Evolutionary conservation across 805 yeast genomes (phyloP), one percentile per base, ranked within the genome.

Genomic region (Saccharomycopsis babjevae): DNA sequence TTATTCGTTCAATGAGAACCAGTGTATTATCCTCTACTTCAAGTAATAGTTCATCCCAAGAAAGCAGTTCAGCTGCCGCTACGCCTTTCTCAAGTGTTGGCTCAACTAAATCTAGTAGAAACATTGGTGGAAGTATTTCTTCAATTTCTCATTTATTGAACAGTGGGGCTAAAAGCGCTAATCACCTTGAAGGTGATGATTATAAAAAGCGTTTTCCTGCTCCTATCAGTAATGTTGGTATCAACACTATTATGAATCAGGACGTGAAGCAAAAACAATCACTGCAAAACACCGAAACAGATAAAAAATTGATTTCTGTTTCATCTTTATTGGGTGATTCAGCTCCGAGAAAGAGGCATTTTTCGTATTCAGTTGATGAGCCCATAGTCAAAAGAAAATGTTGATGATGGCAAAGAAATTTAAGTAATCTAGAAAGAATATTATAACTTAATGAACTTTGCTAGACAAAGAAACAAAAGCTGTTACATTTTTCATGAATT

Each of bases 91-190:
- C 61, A 10, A 58, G 61, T 7, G 50, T 61, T 25, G 59, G 61
- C 18, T 61, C 61, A 25, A 57, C 57, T 1, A 59, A 54, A 7
- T 56, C 59, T 16, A 13, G 32, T 22, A 46, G 62, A 36, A 52
- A 34, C 5, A 34, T 32, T 43, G 22, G 18, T n/a, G 61, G 62
- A n/a, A 62, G 62, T 30, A 54, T 60, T 5, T 62, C 65, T 3
- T 57, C 61, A 7, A 62, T 62, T 18, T 57, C 62, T 28, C 62
- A 62, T 32, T 46, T 62, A 18, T 43, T 62, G 15, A 62, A 62
- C 36, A 46, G 16, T 25, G 52, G 52, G 25, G 25, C 13, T 25
- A 22, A 10, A 46, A 46, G 4, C 16, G 13, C 32, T 2, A 46
- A 13, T 11, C 52, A 46, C 22, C n/a, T 46, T 46, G 52, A 46